Conservation (phyloP, 352 stramenopile genomes). For the Pythium volutum region DNA sequence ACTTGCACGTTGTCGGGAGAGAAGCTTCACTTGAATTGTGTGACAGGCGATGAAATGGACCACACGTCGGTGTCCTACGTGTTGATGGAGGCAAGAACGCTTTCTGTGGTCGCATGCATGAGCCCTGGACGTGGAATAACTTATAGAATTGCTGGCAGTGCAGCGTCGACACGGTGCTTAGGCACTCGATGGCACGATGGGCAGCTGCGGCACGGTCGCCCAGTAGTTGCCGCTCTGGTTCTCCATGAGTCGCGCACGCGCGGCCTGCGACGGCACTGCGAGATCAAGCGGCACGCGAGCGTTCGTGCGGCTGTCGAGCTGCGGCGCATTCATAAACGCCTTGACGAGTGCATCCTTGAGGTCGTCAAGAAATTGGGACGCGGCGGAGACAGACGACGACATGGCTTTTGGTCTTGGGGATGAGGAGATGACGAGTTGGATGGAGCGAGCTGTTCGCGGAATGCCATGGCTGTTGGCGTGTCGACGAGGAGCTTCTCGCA, state of each 20-base stretch:
- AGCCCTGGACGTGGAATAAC: conserved; percentile 1
- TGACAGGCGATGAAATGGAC: no score
- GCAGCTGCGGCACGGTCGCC: conserved; percentile 52
- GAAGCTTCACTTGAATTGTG: no score
- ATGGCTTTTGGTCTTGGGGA: not conserved
- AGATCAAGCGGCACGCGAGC: conserved; percentile 67
- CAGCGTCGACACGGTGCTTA: conserved; percentile 1
- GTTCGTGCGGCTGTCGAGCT: conserved; percentile 60
- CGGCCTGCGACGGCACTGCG: conserved; percentile 38
- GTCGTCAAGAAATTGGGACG: conserved; percentile 40
- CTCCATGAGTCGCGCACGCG: conserved; percentile 44
- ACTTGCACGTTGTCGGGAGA: no score
- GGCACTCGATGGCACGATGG: conserved; percentile 32
- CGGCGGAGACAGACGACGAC: conserved; percentile 1
- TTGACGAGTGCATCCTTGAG: conserved; percentile 50
- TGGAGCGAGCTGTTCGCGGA: not conserved
- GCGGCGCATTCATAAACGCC: conserved; percentile 77
- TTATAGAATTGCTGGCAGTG: conserved; percentile 2
- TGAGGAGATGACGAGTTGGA: not conserved
- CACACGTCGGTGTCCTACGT: no score
- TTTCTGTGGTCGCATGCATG: no score
- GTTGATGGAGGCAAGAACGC: no score
- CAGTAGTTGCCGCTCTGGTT: conserved; percentile 58
- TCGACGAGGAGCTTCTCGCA: not conserved
- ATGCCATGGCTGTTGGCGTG: not conserved